These are phyloP conservation scores for Amorphotheca resinae DNA, from an alignment of 495 filamentous ascomycete species.

Conservation along the genomic window DNA sequence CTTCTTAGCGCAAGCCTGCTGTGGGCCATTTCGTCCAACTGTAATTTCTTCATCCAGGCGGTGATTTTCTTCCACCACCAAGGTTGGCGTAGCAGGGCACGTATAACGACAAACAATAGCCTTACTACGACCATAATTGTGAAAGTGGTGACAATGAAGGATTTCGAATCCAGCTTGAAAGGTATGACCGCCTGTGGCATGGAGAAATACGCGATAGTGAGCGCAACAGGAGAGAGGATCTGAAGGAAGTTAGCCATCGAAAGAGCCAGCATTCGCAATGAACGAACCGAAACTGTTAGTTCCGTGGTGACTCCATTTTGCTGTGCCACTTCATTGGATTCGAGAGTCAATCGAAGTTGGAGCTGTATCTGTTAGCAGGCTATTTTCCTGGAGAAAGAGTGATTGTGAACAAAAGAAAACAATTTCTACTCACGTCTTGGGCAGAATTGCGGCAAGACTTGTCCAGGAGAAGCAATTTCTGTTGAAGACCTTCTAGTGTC, in stretches of 20 bases:
- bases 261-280: neutral
- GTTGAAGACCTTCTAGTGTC: neutral
- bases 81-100: neutral
- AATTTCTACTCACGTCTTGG: neutral
- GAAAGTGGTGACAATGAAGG: neutral
- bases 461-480: neutral
- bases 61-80: neutral
- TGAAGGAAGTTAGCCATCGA: neutral
- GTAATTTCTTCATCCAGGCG: neutral
- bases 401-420: neutral
- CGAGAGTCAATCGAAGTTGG: conserved; percentile 2
- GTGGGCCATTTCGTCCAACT: neutral
- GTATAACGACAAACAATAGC: neutral
- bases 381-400: neutral
- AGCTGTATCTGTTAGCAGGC: neutral
- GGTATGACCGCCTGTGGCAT: neutral
- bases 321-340: neutral
- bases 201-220: neutral
- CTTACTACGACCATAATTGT: neutral
- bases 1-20: neutral
- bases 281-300: neutral
- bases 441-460: neutral
- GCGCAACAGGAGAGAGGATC: neutral
- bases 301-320: neutral
- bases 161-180: neutral